Evolutionary conservation across 257 asterid species (phyloP), one percentile per base, ranked within the genome.

Genomic region (Euphrasia confusa): DNA sequence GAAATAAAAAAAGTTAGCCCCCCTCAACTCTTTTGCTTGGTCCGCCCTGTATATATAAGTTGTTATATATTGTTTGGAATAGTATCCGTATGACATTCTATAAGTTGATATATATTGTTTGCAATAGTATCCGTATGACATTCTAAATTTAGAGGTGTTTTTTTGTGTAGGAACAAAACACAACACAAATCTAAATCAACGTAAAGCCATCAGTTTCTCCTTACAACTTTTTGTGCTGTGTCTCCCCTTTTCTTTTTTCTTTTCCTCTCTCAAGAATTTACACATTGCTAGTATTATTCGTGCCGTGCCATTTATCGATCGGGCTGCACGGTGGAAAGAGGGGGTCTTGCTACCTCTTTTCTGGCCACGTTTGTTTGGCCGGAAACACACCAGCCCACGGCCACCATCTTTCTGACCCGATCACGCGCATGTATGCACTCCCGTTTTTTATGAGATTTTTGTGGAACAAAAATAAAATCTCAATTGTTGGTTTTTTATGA

Each of bases 351-450:
- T 65, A 44, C 47, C 50, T 62, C 59, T 58, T 49, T 68, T 70
- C 74, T 68, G 78, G 78, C 74, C 74, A 57, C 15, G 32, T 53
- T 54, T 61, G 37, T 40, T 73, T 69, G 78, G 78, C 78, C 78
- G 69, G 72, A 68, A 63, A 68, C 14, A 49, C 14, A 30, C 8
- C 8, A 39, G 54, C 60, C 10, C 26, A n/a, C 27, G 26, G 8
- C 57, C 12, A 21, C 57, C n/a, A 52, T 66, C 68, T 47, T 67
- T 57, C 67, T 7, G 44, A 26, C 10, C 42, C 2, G 42, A 1
- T 37, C 42, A 40, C 2, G 7, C 54, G 21, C 10, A 7, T 35
- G 40, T 35, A 17, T 10, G 52, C 13, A 17, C 1, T 21, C 24
- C 24, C 24, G 24, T 21, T 21, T 21, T 11, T 12, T 50, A 50